Evolutionary conservation across 805 yeast genomes (phyloP), one percentile per base, ranked within the genome.

Genomic region (Lipomyces orientalis): DNA sequence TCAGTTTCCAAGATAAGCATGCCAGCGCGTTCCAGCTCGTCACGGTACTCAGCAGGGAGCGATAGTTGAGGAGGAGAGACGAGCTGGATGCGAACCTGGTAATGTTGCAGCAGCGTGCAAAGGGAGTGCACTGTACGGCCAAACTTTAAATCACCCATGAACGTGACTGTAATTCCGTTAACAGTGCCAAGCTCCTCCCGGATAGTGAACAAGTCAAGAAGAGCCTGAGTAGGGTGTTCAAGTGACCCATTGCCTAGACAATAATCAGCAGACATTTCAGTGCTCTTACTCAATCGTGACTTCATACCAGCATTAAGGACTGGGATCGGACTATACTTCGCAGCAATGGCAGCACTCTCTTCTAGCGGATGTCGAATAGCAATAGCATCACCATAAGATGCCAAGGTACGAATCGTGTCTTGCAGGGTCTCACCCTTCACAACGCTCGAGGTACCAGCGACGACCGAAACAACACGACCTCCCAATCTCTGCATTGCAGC

Each of bases 401-500:
- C 97, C 82, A 95, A 84, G 14, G 98, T 88, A 81, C 99, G 88
- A 73, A 95, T 87, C 52, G 99, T 95, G 78, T 95, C 99, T 82
- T 94, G 98, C 77, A 95, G 84, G 57, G 98, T 90, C 84, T 95
- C 99, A 73, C 99, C 99, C 85, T 95, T 95, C 83, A 92, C 91
- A 60, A 93, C 97, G 31, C 97, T 91, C n/a, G 98, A 93, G 43
- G 93, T 85, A 72, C 86, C 87, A 68, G 95, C 90, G 70, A 90
- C 85, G 72, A 95, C 90, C 64, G 96, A 86, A 73, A 96, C 90
- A 74, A 93, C 97, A 81, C 97, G 88, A 78, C 99, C 99, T 79
- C 99, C 99, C 75, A 95, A 85, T 83, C 99, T 90, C 84, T 95
- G 98, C 99, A 95, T 95, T 68, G 99, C 99, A 75, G 97, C 97